Evolutionary conservation across 441 rosid genomes (phyloP).

Genomic region (Populus hybrid): DNA sequence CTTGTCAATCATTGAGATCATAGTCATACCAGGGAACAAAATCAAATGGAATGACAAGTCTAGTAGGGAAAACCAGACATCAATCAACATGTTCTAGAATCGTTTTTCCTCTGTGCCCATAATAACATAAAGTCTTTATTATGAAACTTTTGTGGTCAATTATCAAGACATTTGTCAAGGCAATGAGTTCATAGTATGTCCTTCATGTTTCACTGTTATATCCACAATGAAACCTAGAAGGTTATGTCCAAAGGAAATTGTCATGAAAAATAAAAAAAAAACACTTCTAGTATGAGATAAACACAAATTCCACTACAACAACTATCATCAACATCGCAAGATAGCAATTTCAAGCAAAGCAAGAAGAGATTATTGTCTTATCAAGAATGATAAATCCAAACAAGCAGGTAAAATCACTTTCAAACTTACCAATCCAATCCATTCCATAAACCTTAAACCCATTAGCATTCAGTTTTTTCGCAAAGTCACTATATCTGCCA

Average conservation of each 20-base stretch:
- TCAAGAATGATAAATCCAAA: not conserved
- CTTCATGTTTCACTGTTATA: not conserved
- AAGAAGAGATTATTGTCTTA: not conserved
- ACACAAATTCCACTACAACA: not conserved
- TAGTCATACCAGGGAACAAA: not conserved
- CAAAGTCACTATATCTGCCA: constrained; percentile 73
- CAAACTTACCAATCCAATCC: constrained; percentile 80
- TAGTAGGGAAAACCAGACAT: no score
- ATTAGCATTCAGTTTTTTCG: constrained; percentile 65
- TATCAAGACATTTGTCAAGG: not conserved
- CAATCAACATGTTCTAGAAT: not conserved
- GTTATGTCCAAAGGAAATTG: not conserved
- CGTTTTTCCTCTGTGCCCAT: not conserved
- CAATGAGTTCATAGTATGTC: not conserved
- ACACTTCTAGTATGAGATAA: not conserved
- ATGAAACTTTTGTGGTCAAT: no score
- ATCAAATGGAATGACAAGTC: not conserved
- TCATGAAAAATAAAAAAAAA: not conserved
- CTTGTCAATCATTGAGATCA: not conserved
- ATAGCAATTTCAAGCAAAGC: constrained; percentile 6
- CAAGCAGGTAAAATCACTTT: constrained; percentile 7
- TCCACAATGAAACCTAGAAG: not conserved
- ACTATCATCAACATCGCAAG: not conserved
- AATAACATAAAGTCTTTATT: no score
- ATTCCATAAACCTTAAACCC: constrained; percentile 80